These are phyloP conservation scores for Spergularia marina DNA, from an alignment of 148 eudicot genomes.

Conservation along the genomic window DNA sequence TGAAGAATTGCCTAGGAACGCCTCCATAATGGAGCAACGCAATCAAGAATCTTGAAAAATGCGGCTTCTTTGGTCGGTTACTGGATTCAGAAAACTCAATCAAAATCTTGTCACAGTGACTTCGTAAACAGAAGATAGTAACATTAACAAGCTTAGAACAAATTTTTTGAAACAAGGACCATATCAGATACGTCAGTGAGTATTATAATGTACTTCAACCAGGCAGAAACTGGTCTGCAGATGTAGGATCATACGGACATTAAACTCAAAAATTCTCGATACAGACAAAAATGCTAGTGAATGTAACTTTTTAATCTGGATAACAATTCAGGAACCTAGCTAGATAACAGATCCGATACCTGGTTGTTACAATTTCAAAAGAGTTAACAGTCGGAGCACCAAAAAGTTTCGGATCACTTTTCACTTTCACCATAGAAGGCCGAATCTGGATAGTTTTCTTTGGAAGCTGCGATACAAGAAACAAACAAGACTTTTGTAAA, in stretches of 20 bases:
- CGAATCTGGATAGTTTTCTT: slow-evolving; percentile 55
- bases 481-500: background rate
- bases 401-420: slow-evolving; percentile 33
- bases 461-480: slow-evolving; percentile 45
- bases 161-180: background rate
- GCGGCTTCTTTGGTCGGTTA: slow-evolving; percentile 48
- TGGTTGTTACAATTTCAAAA: slow-evolving; percentile 66
- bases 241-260: background rate
- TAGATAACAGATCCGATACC: slow-evolving; percentile 32
- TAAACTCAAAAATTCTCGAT: too few species aligned
- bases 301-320: background rate
- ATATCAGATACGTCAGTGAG: background rate
- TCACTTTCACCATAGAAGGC: slow-evolving; percentile 69
- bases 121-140: background rate
- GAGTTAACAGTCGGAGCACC: slow-evolving; percentile 41
- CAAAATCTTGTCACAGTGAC: background rate
- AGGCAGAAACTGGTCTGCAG: background rate
- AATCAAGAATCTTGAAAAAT: slow-evolving; percentile 67
- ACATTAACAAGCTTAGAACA: background rate
- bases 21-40: slow-evolving; percentile 78
- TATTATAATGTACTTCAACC: background rate
- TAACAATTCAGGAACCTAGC: background rate
- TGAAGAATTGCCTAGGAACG: slow-evolving; percentile 55
- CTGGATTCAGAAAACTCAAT: slow-evolving; percentile 31
- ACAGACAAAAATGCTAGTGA: too few species aligned